Percentiles rank a stretch among this genome's conserved stretches.
phyloP scores from a whole-genome alignment of 257 asterid genomes.

The Haberlea rhodopensis region DNA sequence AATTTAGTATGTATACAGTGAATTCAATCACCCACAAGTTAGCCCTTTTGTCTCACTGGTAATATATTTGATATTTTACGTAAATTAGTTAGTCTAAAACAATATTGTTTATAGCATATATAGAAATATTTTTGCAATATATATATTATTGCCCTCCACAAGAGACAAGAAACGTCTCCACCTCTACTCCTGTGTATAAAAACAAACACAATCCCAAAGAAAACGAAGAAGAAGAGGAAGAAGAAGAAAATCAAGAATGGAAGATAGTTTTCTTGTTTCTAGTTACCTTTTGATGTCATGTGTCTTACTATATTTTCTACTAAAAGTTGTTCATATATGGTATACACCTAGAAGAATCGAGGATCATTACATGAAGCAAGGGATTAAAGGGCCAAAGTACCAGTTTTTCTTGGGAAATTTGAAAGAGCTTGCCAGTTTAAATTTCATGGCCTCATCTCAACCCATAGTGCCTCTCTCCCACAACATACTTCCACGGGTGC shows the following conservation, averaged over 20 bases:
- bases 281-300: slow-evolving; percentile 46
- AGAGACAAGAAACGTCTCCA: slow-evolving; percentile 43
- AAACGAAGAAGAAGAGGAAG: no score
- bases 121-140: no score
- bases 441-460: slow-evolving; percentile 52
- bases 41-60: no score
- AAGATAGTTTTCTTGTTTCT: slow-evolving; percentile 32
- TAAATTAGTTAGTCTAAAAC: no score
- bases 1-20: no score
- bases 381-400: slow-evolving; percentile 75
- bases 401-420: slow-evolving; percentile 69
- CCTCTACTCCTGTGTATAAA: slow-evolving; percentile 49
- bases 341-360: slow-evolving; percentile 69
- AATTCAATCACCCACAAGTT: no score
- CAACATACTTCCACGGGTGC: slow-evolving; percentile 86
- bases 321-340: slow-evolving; percentile 55
- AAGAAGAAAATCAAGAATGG: slow-evolving; percentile 28
- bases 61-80: no score
- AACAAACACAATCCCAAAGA: slow-evolving; percentile 49
- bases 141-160: slow-evolving; percentile 46
- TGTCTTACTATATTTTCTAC: slow-evolving; percentile 26
- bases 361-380: slow-evolving; percentile 63
- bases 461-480: slow-evolving; percentile 60
- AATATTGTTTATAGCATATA: no score
- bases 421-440: slow-evolving; percentile 64